Evolutionary conservation across 2,329 filamentous ascomycete species (phyloP), one percentile per base, ranked within the genome.

Genomic region (Zymoseptoria crescenta): DNA sequence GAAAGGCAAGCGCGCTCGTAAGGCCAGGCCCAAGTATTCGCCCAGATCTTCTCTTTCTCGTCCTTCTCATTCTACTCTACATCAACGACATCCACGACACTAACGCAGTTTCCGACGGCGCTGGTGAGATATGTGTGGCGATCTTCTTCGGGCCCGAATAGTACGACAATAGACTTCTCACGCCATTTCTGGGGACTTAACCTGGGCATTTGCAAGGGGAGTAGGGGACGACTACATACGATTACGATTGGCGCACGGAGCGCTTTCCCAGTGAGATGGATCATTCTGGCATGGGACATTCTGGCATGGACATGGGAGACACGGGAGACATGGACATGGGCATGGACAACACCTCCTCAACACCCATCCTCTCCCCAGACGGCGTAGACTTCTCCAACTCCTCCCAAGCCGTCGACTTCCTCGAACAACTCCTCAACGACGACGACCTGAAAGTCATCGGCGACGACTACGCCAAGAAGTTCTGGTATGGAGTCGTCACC

Each of bases 401-500:
- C 6, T 74, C 71, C 0, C 71, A 75, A 58, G 74, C 73, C 4
- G 58, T 65, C 1, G 69, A 67, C 21, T 75, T 75, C 50, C 67
- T 75, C 7, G 65, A 60, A 6, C 65, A 74, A 8, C 65, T 76
- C 19, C 65, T 75, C 8, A 71, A 76, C 60, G 74, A 76, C 56
- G 66, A 65, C 6, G 62, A 68, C 20, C 69, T 76, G 30, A 70
- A 74, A 52, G 48, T 72, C 10, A 66, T 69, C 30, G 74, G 69
- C 4, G 74, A 75, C 56, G 65, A 65, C 29, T 72, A 73, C 57
- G 74, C 74, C 1, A 67, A 69, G 41, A 67, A 72, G 56, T 75
- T 76, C 59, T 76, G 74, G 74, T 75, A 74, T 56, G 74, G 73
- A 2, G 65, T 74, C 24, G 70, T 70, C 16, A 67, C 70, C 8